Evolutionary conservation across 768 basidiomycete species (phyloP), one percentile per base, ranked within the genome.

Genomic region (Amanita fuliginea): DNA sequence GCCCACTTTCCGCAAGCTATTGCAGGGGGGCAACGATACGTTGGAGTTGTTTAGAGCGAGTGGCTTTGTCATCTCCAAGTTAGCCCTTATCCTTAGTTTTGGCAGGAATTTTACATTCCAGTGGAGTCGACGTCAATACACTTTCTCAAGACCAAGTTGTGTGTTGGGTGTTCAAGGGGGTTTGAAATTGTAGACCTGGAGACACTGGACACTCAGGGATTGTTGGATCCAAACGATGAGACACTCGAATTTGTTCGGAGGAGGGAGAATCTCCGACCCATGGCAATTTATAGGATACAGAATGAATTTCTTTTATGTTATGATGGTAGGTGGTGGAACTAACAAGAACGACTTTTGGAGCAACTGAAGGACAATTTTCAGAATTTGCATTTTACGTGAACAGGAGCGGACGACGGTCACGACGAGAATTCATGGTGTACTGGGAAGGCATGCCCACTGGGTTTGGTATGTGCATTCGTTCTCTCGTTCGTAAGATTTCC

Each of bases 381-480:
- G 96, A 98, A 67, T 99, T 97, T 62, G 96, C 96, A 0, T 98
- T 99, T 63, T 98, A 97, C 64, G 93, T 99, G 55, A 95, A 98
- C 67, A 91, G 89, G 71, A 94, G 83, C 54, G 96, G 96, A 2
- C 86, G 91, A 71, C 74, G 92, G 53, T 90, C 94, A 43, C 73
- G 89, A 46, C 85, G 80, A 54, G 83, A 90, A 51, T 98, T 97
- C 72, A 89, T 94, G 77, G 89, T 98, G 11, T 76, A 88, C 55
- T 99, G 96, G 96, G 95, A 98, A 65, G 96, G 96, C 7, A 74
- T 73, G 39, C 96, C 96, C 0, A 89, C 90, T 4, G 85, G 86
- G 33, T 98, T 99, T 59, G 96, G 95, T 96, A 62, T 60, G 89
- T 68, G 2, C n/a, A 1, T 22, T 33, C 13, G 26, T 55, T 14